Percentiles rank a stretch among this genome's conserved stretches.
These are phyloP conservation scores for Trifolium subterraneum DNA, from an alignment of 306 rosid species.

Conservation along the genomic window DNA sequence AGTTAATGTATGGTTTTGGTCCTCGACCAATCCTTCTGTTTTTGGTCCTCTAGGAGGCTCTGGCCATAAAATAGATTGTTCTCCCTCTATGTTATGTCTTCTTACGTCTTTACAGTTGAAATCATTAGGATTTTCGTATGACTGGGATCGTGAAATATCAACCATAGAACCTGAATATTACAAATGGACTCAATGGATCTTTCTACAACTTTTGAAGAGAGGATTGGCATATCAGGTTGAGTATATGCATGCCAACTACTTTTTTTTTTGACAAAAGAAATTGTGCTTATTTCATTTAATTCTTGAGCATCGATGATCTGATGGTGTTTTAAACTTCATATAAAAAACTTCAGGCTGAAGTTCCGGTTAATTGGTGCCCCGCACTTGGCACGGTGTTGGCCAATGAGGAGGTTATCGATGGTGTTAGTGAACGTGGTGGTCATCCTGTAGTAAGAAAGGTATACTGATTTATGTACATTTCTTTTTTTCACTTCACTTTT, in stretches of 20 bases:
- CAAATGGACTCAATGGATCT: constrained; percentile 99
- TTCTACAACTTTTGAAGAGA: constrained; percentile 90
- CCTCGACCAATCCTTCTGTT: not conserved
- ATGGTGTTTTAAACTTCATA: constrained; percentile 27
- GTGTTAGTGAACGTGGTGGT: constrained; percentile 96
- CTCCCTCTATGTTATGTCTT: constrained; percentile 41
- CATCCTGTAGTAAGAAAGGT: constrained; percentile 96
- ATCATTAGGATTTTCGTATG: constrained; percentile 95
- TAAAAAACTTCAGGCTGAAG: constrained; percentile 78
- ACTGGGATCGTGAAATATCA: constrained; percentile 97
- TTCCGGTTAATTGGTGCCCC: constrained; percentile 99
- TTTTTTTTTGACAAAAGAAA: no score
- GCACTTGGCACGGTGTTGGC: constrained; percentile 99
- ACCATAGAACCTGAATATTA: constrained; percentile 91
- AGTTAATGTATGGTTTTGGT: not conserved
- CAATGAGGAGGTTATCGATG: constrained; percentile 97
- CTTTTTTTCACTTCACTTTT: constrained; percentile 25
- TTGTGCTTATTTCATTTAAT: constrained; percentile 28
- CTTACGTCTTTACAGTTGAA: constrained; percentile 70
- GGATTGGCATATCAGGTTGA: constrained; percentile 96
- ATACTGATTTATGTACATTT: constrained; percentile 22
- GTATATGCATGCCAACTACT: constrained; percentile 38
- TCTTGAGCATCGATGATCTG: constrained; percentile 25
- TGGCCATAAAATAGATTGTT: constrained; percentile 30
- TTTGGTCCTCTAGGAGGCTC: not conserved